Percentiles rank a stretch among this genome's conserved stretches.
These are phyloP conservation scores for Thuidium tamariscinum DNA, from an alignment of 225 moss, liverwort and hornwort species.

Conservation along the genomic window DNA sequence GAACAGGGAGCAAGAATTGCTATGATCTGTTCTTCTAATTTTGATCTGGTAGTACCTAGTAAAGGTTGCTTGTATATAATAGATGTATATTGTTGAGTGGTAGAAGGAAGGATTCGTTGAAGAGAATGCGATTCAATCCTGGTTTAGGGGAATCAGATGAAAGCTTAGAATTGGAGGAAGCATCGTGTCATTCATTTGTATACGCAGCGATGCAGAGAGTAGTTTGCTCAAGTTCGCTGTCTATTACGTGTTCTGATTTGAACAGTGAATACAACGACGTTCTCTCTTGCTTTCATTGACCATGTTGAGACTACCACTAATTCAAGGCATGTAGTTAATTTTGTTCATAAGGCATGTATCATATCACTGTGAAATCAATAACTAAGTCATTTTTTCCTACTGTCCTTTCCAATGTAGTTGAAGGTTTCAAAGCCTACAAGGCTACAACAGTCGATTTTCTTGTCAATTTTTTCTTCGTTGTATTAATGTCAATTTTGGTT, in stretches of 20 bases:
- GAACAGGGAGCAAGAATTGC: slow-evolving; percentile 8
- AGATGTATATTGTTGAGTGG: not conserved
- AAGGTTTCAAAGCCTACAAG: not conserved
- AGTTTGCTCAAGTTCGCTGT: not conserved
- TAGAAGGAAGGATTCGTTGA: not conserved
- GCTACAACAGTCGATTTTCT: too few relatives aligned
- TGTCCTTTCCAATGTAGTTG: not conserved
- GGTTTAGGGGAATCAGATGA: not conserved
- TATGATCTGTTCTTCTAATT: slow-evolving; percentile 7
- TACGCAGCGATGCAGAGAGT: not conserved
- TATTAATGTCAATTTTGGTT: not conserved
- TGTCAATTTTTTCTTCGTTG: not conserved
- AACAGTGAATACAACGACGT: not conserved
- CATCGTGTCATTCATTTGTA: not conserved
- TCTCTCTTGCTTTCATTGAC: not conserved
- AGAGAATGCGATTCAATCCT: not conserved
- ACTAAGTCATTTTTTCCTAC: too few relatives aligned
- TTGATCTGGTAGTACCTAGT: not conserved
- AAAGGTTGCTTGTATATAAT: not conserved
- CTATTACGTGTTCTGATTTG: not conserved
- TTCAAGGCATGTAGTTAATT: not conserved
- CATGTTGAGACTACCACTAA: too few relatives aligned
- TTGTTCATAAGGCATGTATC: not conserved
- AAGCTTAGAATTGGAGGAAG: not conserved
- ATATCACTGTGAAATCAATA: not conserved